Base-by-base conservation (phyloP, 2,329 filamentous ascomycete species). In the Neocatenulostroma microsporum region DNA sequence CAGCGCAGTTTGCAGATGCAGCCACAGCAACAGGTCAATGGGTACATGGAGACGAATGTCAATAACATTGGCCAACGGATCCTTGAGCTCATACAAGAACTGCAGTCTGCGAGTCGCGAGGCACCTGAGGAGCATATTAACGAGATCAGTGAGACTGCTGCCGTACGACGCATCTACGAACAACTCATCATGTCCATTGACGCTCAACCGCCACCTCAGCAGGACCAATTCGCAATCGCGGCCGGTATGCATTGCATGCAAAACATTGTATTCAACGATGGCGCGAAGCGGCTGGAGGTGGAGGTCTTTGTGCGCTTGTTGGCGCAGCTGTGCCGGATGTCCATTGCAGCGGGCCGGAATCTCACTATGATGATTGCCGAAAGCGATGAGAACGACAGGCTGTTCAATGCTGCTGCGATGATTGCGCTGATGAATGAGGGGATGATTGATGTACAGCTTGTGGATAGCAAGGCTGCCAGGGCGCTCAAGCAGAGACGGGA, bases 401-500 rank as follows among this genome's bases (percentile, higher is more conserved):
- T 81, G 47, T 75, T 77, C 56, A 80, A 80, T 45, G 68, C 77
- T 14, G 67, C 69, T 10, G 74, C 79, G 17, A 77, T 76, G 24
- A 66, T 77, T 34, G 70, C 73, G 33, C 64, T 82, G 21, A 69
- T 81, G 41, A 70, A 74, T 43, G 70, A 72, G 30, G 70, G 70
- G 8, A 60, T 82, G 21, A 64, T 82, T 49, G 76, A 80, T 42
- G 66, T 80, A 41, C 70, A 73, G 39, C 71, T 68, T 23, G 58
- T 74, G 13, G 72, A 74, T 45, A 69, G 75, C 15, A 79, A 83
- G 34, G 73, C 88, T 48, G 76, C 84, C 6, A 81, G 82, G 55
- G 78, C 82, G 2, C 70, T 96, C 14, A 68, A 76, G 37, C 72
- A 80, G 38, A 78, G 78, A 40, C 84, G 87, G 44, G 72, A 78